A percentile compares a stretch with the other conserved stretches of the same genome.
Conservation (phyloP, 2,329 filamentous ascomycete genomes). For the Fusarium tjaetaba region DNA sequence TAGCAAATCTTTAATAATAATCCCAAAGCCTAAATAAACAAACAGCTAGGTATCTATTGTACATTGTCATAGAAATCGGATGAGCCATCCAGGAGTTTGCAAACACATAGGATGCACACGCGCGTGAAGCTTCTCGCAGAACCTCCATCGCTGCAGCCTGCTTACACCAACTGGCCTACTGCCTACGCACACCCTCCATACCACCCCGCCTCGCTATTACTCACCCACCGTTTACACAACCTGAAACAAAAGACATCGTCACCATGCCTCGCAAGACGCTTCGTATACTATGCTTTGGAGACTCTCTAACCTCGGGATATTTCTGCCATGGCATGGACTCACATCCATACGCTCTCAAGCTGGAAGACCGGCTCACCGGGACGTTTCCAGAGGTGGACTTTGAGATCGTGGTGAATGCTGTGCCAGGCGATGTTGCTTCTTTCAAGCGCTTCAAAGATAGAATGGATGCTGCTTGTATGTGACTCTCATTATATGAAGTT, state of each 20-base stretch:
- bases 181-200: constrained; percentile 3
- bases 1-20: too few species aligned
- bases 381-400: constrained; percentile 57
- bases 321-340: constrained; percentile 52
- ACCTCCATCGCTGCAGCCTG: constrained; percentile 14
- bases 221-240: neutral
- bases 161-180: constrained; percentile 7
- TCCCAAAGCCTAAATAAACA: neutral
- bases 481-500: neutral
- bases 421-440: constrained; percentile 61
- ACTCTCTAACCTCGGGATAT: constrained; percentile 71
- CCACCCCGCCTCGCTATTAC: constrained; percentile 8
- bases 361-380: constrained; percentile 58
- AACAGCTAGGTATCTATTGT: neutral
- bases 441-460: constrained; percentile 46
- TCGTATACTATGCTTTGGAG: constrained; percentile 71
- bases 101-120: neutral
- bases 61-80: too few species aligned
- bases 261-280: constrained; percentile 51
- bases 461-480: constrained; percentile 50
- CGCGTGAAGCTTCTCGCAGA: neutral
- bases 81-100: neutral
- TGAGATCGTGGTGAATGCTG: constrained; percentile 59
- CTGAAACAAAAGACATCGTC: neutral
- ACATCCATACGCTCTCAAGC: constrained; percentile 64